phyloP scores from a whole-genome alignment of 176 grass and related monocot genomes.

The Thalia dealbata region DNA sequence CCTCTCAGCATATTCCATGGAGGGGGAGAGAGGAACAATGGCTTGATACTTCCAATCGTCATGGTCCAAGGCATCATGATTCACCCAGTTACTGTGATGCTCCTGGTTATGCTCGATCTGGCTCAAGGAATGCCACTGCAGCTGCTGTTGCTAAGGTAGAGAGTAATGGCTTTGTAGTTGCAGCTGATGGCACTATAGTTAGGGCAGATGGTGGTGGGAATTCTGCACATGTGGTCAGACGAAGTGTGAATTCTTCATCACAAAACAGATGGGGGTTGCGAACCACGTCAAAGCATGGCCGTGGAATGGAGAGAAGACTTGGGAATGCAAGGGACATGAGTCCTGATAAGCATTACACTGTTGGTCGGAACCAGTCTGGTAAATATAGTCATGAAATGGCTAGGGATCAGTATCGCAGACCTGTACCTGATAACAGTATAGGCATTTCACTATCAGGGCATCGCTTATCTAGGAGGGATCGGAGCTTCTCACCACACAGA shows the following conservation, averaged over 20 bases:
- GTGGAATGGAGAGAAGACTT: constrained; percentile 29
- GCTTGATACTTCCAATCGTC: constrained; percentile 45
- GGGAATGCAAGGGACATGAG: constrained; percentile 38
- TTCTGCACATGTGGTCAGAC: constrained; percentile 27
- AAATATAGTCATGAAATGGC: constrained; percentile 47
- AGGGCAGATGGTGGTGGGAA: constrained; percentile 39
- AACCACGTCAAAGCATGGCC: constrained; percentile 31
- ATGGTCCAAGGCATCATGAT: constrained; percentile 28
- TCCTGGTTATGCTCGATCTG: constrained; percentile 26
- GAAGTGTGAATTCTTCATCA: constrained; percentile 30
- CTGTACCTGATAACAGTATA: constrained; percentile 33
- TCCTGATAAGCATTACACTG: constrained; percentile 45
- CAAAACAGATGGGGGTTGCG: constrained; percentile 36
- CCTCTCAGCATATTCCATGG: constrained; percentile 29
- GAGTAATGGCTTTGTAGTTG: constrained; percentile 94
- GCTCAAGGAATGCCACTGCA: constrained; percentile 83
- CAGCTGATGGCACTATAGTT: constrained; percentile 88
- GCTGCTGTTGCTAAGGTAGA: constrained; percentile 86
- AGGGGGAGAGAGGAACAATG: constrained; percentile 34
- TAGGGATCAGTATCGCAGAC: constrained; percentile 31
- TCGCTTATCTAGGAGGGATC: constrained; percentile 44
- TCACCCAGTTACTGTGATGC: constrained; percentile 48
- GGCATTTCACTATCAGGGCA: constrained; percentile 14
- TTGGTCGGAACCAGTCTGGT: constrained; percentile 23
- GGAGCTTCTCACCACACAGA: constrained; percentile 35